Percentiles rank a stretch among this genome's conserved stretches.
phyloP scores from a whole-genome alignment of 2,329 filamentous ascomycete species.

The Penicillium sp. region DNA sequence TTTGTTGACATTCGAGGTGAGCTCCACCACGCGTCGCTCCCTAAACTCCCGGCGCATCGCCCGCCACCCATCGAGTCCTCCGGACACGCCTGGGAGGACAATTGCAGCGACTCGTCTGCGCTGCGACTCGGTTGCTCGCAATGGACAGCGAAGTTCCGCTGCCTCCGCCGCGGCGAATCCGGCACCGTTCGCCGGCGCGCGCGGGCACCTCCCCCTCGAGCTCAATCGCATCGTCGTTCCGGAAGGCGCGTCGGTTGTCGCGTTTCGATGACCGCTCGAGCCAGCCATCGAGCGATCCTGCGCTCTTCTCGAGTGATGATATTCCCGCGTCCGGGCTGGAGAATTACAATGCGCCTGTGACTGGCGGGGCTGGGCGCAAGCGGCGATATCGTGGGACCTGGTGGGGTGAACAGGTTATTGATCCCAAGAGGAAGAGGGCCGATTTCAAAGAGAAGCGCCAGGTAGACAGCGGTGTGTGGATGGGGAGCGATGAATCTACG shows the following conservation, averaged over 20 bases:
- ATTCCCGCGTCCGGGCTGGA: slow-evolving; percentile 46
- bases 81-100: not conserved
- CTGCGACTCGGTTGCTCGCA: slow-evolving; percentile 3
- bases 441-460: slow-evolving; percentile 46
- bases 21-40: slow-evolving; percentile 27
- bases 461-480: slow-evolving; percentile 49
- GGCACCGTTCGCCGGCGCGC: slow-evolving; percentile 33
- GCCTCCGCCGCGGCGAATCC: slow-evolving; percentile 37
- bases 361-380: slow-evolving; percentile 30
- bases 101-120: not conserved
- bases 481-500: slow-evolving; percentile 46
- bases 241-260: slow-evolving; percentile 28
- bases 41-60: slow-evolving; percentile 3
- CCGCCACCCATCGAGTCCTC: slow-evolving; percentile 1
- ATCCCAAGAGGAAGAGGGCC: slow-evolving; percentile 39
- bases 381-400: slow-evolving; percentile 46
- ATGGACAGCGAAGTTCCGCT: slow-evolving; percentile 43
- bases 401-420: slow-evolving; percentile 43
- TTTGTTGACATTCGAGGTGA: slow-evolving; percentile 21
- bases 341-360: slow-evolving; percentile 38
- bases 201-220: slow-evolving; percentile 13
- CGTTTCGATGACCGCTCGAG: slow-evolving; percentile 38
- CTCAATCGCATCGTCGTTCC: slow-evolving; percentile 20
- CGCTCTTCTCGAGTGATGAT: slow-evolving; percentile 50
- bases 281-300: slow-evolving; percentile 45